Conservation (phyloP, 768 basidiomycete genomes). For the Sporobolomyces phaffii region DNA sequence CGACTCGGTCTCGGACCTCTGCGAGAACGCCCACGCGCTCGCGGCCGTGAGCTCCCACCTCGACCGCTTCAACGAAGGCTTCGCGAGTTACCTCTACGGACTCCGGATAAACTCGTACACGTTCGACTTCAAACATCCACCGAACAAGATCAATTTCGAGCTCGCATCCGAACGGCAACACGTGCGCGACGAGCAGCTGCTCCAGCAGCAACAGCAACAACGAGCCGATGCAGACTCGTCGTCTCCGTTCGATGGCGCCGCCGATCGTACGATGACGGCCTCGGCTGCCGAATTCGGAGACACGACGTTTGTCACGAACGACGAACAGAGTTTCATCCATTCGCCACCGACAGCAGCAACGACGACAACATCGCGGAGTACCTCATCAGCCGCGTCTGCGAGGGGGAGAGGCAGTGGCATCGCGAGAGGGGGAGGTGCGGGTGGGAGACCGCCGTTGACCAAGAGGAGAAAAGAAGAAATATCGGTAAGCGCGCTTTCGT, state of each 20-base stretch:
- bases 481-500: constrained; percentile 2
- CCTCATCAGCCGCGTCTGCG: no score
- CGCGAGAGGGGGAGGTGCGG: not conserved
- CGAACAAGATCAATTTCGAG: constrained; percentile 34
- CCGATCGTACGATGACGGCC: not conserved
- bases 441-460: not conserved
- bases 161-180: constrained; percentile 7
- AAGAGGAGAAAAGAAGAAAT: constrained; percentile 28
- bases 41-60: constrained; percentile 12
- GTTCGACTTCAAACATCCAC: constrained; percentile 37
- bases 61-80: constrained; percentile 37
- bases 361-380: no score
- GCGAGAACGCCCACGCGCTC: constrained; percentile 25
- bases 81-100: constrained; percentile 34
- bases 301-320: constrained; percentile 22
- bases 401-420: not conserved
- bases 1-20: constrained; percentile 31
- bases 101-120: constrained; percentile 39
- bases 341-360: not conserved
- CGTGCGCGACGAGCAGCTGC: no score
- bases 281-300: not conserved
- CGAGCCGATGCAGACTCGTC: not conserved
- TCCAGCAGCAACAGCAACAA: not conserved
- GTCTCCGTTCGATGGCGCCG: no score
- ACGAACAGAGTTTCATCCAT: constrained; percentile 5